Evolutionary conservation across 1,139 yeast species (phyloP).

Genomic region (Hemisphaericaspora lyxosophila): DNA sequence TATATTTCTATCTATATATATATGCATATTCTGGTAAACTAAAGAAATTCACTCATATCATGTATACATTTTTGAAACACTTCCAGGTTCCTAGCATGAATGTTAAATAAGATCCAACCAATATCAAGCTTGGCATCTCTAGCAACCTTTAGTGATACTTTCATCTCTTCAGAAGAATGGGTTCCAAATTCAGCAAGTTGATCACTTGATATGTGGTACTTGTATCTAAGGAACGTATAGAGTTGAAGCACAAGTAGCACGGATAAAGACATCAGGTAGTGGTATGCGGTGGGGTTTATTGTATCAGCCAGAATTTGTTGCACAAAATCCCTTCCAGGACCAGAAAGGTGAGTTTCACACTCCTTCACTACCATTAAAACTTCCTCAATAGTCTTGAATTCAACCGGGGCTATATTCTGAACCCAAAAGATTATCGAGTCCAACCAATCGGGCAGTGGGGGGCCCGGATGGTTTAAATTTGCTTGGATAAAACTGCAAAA

Average conservation of each 20-base stretch:
- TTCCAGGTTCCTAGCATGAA: background rate
- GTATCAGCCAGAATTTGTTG: constrained; percentile 9
- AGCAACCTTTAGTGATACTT: constrained; percentile 8
- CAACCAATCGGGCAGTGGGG: background rate
- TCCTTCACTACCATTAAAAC: constrained; percentile 18
- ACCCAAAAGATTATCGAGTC: constrained; percentile 7
- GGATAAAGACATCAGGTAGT: constrained; percentile 3
- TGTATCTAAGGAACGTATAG: constrained; percentile 19
- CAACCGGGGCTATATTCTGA: constrained; percentile 30
- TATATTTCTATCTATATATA: background rate
- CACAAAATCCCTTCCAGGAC: constrained; percentile 39
- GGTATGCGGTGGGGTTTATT: background rate
- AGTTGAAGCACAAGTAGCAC: constrained; percentile 20
- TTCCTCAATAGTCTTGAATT: constrained; percentile 44
- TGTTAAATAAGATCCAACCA: constrained; percentile 8
- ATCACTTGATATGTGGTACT: constrained; percentile 22
- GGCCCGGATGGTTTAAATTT: constrained; percentile 8
- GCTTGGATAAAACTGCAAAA: constrained; percentile 25
- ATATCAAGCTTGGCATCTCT: constrained; percentile 5
- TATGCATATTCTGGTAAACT: too few species aligned
- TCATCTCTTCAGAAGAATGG: constrained; percentile 11
- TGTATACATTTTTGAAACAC: constrained; percentile 1
- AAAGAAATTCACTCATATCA: constrained; percentile 2
- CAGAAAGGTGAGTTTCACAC: constrained; percentile 19
- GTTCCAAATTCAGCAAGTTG: constrained; percentile 13